These are phyloP conservation scores for Periconia sp. DNA, from an alignment of 2,329 filamentous ascomycete species.

Conservation along the genomic window DNA sequence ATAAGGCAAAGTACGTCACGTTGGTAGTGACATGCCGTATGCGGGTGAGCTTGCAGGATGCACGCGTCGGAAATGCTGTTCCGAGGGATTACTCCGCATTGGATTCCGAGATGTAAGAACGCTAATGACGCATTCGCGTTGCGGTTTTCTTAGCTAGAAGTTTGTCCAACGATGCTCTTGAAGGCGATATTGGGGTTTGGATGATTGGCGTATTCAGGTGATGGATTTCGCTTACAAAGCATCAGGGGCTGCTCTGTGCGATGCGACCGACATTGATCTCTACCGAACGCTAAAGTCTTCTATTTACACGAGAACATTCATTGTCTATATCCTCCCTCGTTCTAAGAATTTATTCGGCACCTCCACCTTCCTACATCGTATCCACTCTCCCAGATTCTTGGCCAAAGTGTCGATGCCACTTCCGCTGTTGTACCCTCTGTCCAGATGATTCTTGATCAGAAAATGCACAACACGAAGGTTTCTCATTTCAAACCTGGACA, in stretches of 20 bases:
- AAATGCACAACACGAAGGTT: conserved; percentile 13
- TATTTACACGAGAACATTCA: neutral
- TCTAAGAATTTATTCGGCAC: conserved; percentile 8
- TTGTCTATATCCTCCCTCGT: conserved; percentile 5
- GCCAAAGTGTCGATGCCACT: conserved; percentile 11
- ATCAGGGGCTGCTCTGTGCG: neutral
- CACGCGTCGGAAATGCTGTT: too few relatives aligned
- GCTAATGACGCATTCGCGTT: too few relatives aligned
- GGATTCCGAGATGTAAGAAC: too few relatives aligned
- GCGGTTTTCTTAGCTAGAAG: too few relatives aligned
- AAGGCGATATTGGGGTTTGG: neutral
- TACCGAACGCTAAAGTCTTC: conserved; percentile 9
- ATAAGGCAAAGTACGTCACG: too few relatives aligned
- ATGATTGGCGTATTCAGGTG: neutral
- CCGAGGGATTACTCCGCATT: too few relatives aligned
- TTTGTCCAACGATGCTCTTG: neutral
- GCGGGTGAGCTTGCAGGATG: neutral
- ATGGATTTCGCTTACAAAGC: conserved; percentile 4
- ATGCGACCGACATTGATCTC: neutral
- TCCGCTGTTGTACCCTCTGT: conserved; percentile 12
- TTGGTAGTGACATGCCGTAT: neutral
- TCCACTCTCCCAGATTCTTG: conserved; percentile 13
- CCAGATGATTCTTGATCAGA: conserved; percentile 8
- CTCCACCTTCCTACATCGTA: conserved; percentile 8
- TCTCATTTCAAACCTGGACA: conserved; percentile 16